Conservation (phyloP, 1,139 yeast species). For the Meyerozyma athensensis region DNA sequence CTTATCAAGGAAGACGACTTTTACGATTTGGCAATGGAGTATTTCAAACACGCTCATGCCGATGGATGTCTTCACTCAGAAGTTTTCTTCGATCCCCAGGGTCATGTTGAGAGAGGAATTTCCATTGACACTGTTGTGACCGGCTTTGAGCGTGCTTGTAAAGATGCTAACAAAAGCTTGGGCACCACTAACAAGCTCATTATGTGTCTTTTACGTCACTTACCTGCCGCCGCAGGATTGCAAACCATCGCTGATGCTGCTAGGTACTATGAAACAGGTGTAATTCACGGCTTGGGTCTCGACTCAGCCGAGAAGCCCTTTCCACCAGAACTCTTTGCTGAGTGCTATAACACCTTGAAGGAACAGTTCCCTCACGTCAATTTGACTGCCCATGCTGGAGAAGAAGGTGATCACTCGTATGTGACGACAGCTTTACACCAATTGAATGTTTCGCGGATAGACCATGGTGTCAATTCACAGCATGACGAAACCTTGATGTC, state of each 20-base stretch:
- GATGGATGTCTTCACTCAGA: slow-evolving; percentile 69
- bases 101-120: slow-evolving; percentile 67
- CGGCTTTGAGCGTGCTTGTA: slow-evolving; percentile 64
- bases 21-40: slow-evolving; percentile 70
- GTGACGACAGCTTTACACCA: slow-evolving; percentile 53
- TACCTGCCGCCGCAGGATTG: slow-evolving; percentile 55
- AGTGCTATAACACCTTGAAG: slow-evolving; percentile 51
- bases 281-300: slow-evolving; percentile 67
- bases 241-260: slow-evolving; percentile 50
- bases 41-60: slow-evolving; percentile 53
- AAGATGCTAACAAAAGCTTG: slow-evolving; percentile 49
- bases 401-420: slow-evolving; percentile 71
- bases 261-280: slow-evolving; percentile 47
- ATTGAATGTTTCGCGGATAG: slow-evolving; percentile 63
- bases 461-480: slow-evolving; percentile 69
- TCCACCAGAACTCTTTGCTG: slow-evolving; percentile 63
- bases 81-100: slow-evolving; percentile 80
- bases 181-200: slow-evolving; percentile 66
- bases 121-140: slow-evolving; percentile 52
- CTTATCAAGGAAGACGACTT: slow-evolving; percentile 61
- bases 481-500: slow-evolving; percentile 49
- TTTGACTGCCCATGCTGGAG: slow-evolving; percentile 84
- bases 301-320: slow-evolving; percentile 74
- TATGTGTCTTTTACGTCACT: slow-evolving; percentile 76
- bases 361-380: slow-evolving; percentile 46